phyloP scores from a whole-genome alignment of 2,329 filamentous ascomycete species.

The Diaporthe australafricana region DNA sequence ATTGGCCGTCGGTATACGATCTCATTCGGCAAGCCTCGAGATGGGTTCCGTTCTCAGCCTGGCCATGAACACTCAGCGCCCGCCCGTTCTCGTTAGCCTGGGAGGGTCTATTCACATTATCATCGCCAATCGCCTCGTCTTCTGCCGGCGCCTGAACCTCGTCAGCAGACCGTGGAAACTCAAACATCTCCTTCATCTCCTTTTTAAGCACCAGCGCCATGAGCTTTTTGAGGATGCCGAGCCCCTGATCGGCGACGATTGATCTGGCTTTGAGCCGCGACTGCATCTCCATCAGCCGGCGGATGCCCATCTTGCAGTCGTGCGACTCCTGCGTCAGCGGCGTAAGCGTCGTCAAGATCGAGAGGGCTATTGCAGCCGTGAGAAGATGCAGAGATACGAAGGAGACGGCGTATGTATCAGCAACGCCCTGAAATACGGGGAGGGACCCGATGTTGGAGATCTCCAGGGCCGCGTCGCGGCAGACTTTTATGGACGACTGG shows the following conservation, averaged over 20 bases:
- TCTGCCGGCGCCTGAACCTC: fast-evolving
- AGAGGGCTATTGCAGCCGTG: constrained; percentile 42
- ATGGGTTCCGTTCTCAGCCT: no score
- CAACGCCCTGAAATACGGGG: constrained; percentile 35
- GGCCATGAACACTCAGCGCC: no score
- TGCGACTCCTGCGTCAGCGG: constrained; percentile 40
- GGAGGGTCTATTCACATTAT: no score
- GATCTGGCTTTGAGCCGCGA: constrained; percentile 38
- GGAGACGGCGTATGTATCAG: constrained; percentile 42
- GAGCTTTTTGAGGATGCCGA: constrained; percentile 39
- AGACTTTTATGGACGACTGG: constrained; percentile 34
- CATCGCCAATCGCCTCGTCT: not conserved
- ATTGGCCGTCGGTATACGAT: not conserved
- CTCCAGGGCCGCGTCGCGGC: constrained; percentile 42
- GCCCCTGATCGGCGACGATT: constrained; percentile 41
- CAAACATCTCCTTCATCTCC: constrained; percentile 5
- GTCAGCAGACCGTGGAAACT: not conserved
- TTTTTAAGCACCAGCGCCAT: constrained; percentile 41
- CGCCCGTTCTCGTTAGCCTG: no score
- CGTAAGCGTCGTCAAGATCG: constrained; percentile 40
- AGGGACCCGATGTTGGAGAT: constrained; percentile 38
- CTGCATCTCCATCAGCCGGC: constrained; percentile 42
- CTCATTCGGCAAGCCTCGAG: not conserved
- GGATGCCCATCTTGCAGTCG: constrained; percentile 40
- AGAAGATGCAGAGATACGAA: constrained; percentile 44